Evolutionary conservation across 2,329 filamentous ascomycete genomes (phyloP), one percentile per base, ranked within the genome.

Genomic region (Furcasterigmium furcatum): DNA sequence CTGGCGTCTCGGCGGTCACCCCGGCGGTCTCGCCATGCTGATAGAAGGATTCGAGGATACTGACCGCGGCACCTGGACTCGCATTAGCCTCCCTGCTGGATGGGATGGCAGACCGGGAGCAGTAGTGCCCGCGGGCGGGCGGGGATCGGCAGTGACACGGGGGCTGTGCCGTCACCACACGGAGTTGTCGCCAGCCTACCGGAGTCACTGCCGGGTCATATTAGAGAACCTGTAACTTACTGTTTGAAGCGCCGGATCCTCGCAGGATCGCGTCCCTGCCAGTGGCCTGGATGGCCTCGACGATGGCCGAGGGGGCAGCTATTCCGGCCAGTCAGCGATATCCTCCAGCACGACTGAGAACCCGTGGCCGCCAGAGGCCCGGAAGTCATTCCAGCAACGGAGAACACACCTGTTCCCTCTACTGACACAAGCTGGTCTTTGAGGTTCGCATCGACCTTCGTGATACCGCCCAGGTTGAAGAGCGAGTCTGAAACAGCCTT

Each of bases 261-360:
- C 94, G 85, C 47, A 99, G 72, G 60, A 99, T 96, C 38, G 92
- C 92, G 79, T 97, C 92, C 59, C 91, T 83, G 43, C 94, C 94
- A 9, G 91, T 96, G 38, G 79, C 76, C 71, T 96, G 88, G 52
- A 97, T 95, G 8, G 92, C 87, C 51, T 84, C 76, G 24, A 96
- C 91, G 53, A 97, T 95, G 38, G 86, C 80, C 44, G 91, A 96
- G 14, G 94, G 94, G 18, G 94, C 83, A 55, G 89, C 88, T 80
- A 57, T 35, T 16, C 24, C 7, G 5, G 9, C 10, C n/a, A 18
- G 32, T 35, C 32, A 35, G 32, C 32, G 29, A 32, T 32, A 5
- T 13, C 16, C 29, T 12, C 13, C 25, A 32, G 13, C 12, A 13
- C 25, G 25, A 29, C 8, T 29, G 13, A 29, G 8, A 13, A 13